Percentiles rank a stretch among this genome's conserved stretches.
These are phyloP conservation scores for Zea luxurians DNA, from an alignment of 176 grass and related monocot species.

Conservation along the genomic window DNA sequence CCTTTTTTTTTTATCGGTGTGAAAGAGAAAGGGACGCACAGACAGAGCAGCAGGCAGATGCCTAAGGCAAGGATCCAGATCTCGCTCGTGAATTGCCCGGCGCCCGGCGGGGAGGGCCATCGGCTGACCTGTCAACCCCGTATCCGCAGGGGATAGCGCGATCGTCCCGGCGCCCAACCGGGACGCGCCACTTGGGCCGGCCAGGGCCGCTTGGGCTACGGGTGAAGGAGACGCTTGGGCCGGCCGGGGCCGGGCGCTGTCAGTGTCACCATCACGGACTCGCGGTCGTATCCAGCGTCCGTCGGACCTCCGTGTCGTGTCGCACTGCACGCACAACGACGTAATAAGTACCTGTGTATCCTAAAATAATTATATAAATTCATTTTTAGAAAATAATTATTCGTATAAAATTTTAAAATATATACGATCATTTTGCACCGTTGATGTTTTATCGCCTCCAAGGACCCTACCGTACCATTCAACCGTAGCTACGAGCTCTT, in stretches of 20 bases:
- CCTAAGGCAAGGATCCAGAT: constrained; percentile 41
- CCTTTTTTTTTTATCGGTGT: not conserved
- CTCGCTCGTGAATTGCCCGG: not conserved
- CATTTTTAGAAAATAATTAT: no score
- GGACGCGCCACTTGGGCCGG: not conserved
- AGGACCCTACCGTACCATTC: no score
- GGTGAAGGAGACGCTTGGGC: not conserved
- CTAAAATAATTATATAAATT: no score
- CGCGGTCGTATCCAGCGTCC: not conserved
- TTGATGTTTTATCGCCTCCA: no score
- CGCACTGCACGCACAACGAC: not conserved
- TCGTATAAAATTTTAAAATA: no score
- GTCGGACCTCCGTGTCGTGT: not conserved
- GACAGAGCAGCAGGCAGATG: not conserved
- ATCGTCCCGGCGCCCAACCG: not conserved
- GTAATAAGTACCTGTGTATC: no score
- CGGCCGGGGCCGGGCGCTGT: not conserved
- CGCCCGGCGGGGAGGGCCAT: no score
- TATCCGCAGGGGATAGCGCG: constrained; percentile 38
- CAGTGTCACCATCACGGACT: not conserved
- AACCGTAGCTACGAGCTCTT: no score
- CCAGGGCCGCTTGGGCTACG: not conserved
- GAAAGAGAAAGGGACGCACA: not conserved
- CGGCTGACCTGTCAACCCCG: constrained; percentile 31
- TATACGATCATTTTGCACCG: no score